A percentile compares a stretch with the other conserved stretches of the same genome.
These are phyloP conservation scores for Pseudonectria buxi DNA, from an alignment of 2,329 filamentous ascomycete genomes.

Conservation along the genomic window DNA sequence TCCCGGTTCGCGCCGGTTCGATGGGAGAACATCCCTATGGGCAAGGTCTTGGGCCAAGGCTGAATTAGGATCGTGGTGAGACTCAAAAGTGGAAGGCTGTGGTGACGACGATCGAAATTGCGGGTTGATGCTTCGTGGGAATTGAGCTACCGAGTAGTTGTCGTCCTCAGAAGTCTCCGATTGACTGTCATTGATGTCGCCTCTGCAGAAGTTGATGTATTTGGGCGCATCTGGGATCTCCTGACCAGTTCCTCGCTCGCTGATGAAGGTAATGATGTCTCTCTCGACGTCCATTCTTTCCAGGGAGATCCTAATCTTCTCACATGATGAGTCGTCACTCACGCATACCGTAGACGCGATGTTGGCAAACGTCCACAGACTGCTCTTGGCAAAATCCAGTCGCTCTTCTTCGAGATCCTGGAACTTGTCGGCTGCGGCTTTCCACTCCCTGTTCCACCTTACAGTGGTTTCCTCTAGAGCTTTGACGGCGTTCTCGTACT, in stretches of 20 bases:
- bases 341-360: constrained; percentile 96
- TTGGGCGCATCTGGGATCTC: constrained; percentile 96
- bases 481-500: constrained; percentile 92
- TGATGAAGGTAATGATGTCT: constrained; percentile 86
- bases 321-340: constrained; percentile 92
- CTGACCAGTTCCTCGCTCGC: constrained; percentile 81
- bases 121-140: constrained; percentile 90
- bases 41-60: constrained; percentile 63
- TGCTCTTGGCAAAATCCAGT: constrained; percentile 95
- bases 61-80: constrained; percentile 80
- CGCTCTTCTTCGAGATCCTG: constrained; percentile 97
- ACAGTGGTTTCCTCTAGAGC: constrained; percentile 89
- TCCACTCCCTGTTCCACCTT: constrained; percentile 98
- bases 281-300: constrained; percentile 97
- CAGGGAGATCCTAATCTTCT: constrained; percentile 87
- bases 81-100: constrained; percentile 86
- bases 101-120: constrained; percentile 94
- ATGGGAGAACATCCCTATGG: constrained; percentile 43
- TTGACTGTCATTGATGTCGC: constrained; percentile 71
- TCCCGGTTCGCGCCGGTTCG: constrained; percentile 43
- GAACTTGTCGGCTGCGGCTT: constrained; percentile 95
- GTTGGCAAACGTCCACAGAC: constrained; percentile 96
- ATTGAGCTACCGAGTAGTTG: constrained; percentile 90
- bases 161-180: constrained; percentile 84
- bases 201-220: constrained; percentile 97